Conservation (phyloP, 1,284 basidiomycete genomes). For the Laetiporus sulphureus region DNA sequence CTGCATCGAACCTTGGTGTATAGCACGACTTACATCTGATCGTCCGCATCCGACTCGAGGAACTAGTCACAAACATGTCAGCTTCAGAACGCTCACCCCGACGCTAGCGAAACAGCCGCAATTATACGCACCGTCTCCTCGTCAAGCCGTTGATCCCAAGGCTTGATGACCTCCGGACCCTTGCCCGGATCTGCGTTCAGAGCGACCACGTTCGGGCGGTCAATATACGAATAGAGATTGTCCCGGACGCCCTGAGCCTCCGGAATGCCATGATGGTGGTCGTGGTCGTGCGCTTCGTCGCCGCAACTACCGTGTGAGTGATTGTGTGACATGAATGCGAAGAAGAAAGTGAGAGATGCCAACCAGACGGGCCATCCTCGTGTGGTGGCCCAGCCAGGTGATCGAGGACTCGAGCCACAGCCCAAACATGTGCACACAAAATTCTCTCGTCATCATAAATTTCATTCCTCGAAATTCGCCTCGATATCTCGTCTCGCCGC, state of each 20-base stretch:
- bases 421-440: no score
- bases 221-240: constrained; percentile 64
- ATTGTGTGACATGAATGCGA: constrained; percentile 37
- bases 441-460: not conserved
- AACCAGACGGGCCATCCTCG: no score
- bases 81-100: no score
- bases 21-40: constrained; percentile 70
- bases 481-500: no score
- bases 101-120: no score
- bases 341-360: not conserved
- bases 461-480: no score
- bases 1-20: no score
- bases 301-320: constrained; percentile 44
- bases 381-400: no score
- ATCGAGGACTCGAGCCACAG: no score
- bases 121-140: constrained; percentile 51
- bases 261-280: constrained; percentile 29
- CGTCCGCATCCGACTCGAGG: constrained; percentile 77
- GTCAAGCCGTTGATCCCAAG: constrained; percentile 65
- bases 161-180: constrained; percentile 59
- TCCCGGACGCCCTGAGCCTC: constrained; percentile 54
- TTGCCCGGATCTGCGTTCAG: constrained; percentile 46
- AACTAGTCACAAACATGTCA: constrained; percentile 48
- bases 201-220: constrained; percentile 65
- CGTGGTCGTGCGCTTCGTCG: constrained; percentile 49